These are phyloP conservation scores for Ceratocystis cacaofunesta DNA, from an alignment of 2,329 filamentous ascomycete genomes.

Conservation along the genomic window DNA sequence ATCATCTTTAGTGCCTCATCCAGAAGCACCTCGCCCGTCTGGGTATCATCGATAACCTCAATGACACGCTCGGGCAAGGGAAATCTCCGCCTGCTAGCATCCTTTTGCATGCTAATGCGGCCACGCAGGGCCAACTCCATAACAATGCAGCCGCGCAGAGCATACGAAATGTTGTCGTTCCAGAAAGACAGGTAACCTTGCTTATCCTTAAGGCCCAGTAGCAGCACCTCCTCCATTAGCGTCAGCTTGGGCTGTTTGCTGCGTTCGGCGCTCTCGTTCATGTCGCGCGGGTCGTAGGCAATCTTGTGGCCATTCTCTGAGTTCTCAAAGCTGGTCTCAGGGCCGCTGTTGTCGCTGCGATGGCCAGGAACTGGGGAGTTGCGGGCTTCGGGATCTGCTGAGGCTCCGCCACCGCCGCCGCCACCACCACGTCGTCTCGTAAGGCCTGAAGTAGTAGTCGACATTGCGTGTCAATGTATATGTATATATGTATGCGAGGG, in stretches of 20 bases:
- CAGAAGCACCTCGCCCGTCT: constrained; percentile 91
- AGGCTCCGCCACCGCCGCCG: constrained; percentile 41
- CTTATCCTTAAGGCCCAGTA: constrained; percentile 95
- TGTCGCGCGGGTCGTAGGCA: constrained; percentile 90
- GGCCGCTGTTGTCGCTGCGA: constrained; percentile 44
- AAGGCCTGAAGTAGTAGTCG: constrained; percentile 32
- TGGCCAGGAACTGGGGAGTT: constrained; percentile 34
- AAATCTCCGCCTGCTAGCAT: constrained; percentile 79
- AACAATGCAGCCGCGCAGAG: constrained; percentile 91
- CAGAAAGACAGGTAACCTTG: constrained; percentile 98
- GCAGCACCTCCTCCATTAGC: constrained; percentile 92
- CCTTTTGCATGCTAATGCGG: constrained; percentile 96
- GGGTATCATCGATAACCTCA: constrained; percentile 90
- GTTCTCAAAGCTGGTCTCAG: constrained; percentile 76
- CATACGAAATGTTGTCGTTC: constrained; percentile 99
- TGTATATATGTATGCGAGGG: background rate
- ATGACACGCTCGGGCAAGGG: constrained; percentile 85
- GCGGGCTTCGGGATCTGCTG: constrained; percentile 36
- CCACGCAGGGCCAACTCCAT: constrained; percentile 93
- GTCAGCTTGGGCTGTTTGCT: constrained; percentile 97
- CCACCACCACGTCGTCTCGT: constrained; percentile 55
- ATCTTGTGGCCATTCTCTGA: constrained; percentile 97
- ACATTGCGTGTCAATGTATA: constrained; percentile 6
- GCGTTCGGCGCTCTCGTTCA: constrained; percentile 89
- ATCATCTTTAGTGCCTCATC: constrained; percentile 99